phyloP scores from a whole-genome alignment of 495 filamentous ascomycete genomes.

The Tuber melanosporum region DNA sequence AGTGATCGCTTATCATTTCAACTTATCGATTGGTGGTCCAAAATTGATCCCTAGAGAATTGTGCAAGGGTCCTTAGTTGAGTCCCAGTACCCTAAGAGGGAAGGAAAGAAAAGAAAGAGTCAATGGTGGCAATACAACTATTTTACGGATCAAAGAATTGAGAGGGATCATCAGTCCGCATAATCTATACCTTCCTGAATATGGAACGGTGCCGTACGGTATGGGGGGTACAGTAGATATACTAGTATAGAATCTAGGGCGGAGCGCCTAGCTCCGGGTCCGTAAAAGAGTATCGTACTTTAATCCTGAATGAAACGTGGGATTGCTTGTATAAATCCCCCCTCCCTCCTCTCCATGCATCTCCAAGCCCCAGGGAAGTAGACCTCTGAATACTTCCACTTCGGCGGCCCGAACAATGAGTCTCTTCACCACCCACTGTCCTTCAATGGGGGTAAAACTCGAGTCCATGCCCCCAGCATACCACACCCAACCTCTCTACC shows the following conservation, averaged over 20 bases:
- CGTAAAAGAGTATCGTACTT: not conserved
- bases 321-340: not conserved
- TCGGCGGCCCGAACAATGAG: slow-evolving; percentile 6
- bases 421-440: slow-evolving; percentile 4
- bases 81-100: too few species aligned
- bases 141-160: not conserved
- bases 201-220: not conserved
- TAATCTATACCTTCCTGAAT: not conserved
- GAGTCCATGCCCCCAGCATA: slow-evolving; percentile 23
- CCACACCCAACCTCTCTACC: slow-evolving; percentile 13
- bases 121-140: not conserved
- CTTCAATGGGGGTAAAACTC: slow-evolving; percentile 9
- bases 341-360: not conserved
- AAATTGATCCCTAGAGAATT: not conserved
- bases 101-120: not conserved
- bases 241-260: not conserved
- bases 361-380: not conserved
- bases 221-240: not conserved
- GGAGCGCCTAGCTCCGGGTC: not conserved
- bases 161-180: not conserved
- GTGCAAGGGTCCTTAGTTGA: not conserved
- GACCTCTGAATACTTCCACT: not conserved
- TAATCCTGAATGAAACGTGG: not conserved
- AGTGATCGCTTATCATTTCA: not conserved
- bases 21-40: not conserved